Percentiles rank a stretch among this genome's conserved stretches.
Conservation (phyloP, 257 asterid species). For the Lycium barbarum region DNA sequence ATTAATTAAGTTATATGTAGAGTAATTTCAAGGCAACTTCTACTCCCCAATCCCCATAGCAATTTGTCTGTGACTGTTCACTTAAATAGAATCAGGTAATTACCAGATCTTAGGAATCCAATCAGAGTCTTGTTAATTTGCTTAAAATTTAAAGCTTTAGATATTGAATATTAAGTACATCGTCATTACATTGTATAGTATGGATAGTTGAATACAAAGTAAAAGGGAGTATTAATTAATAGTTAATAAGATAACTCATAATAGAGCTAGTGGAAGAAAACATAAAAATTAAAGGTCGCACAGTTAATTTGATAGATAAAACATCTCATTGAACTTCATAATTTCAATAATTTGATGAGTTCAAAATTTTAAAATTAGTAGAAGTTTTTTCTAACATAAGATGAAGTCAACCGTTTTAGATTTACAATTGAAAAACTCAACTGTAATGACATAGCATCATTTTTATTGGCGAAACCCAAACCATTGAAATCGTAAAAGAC, state of each 20-base stretch:
- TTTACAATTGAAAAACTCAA: conserved; percentile 10
- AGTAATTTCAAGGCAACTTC: too few relatives aligned
- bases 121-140: too few relatives aligned
- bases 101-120: too few relatives aligned
- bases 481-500: neutral
- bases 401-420: neutral
- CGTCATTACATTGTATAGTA: too few relatives aligned
- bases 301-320: neutral
- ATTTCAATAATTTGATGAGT: neutral
- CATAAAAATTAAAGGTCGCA: neutral
- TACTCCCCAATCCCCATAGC: too few relatives aligned
- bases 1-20: neutral
- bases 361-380: neutral
- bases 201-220: neutral
- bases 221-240: too few relatives aligned
- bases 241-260: too few relatives aligned
- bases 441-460: neutral
- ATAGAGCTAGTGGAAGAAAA: neutral
- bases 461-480: neutral
- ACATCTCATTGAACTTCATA: neutral
- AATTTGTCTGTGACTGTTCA: too few relatives aligned
- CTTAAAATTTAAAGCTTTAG: too few relatives aligned
- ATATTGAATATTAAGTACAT: too few relatives aligned
- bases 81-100: neutral
- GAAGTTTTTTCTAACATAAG: neutral